Base-by-base conservation (phyloP, 164 flowering plant genomes). In the Dillenia suffruticosa region DNA sequence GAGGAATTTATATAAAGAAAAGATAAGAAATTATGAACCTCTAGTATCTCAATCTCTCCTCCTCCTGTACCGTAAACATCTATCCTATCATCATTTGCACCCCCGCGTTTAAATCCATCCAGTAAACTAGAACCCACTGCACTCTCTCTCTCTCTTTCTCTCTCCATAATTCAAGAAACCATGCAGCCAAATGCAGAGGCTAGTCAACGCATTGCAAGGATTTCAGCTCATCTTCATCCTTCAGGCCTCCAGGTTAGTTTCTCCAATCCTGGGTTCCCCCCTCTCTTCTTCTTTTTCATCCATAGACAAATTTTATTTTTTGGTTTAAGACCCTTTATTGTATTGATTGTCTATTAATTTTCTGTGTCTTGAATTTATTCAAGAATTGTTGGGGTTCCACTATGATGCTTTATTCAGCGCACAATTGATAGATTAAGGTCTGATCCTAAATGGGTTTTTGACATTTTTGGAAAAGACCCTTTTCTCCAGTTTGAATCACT, bases 191-290 rank as follows among this genome's bases (percentile, higher is more conserved):
- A 14, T 50, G 62, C 63, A 51, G 75, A 59, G 24, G 54, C 60
- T 56, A 78, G 58, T 60, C 74, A 69, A 46, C 68, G 83, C 1
- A 76, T 79, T 69, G 72, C 83, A 9, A 67, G 71, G 61, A 69
- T 79, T 51, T 68, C 78, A 47, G 76, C 83, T 67, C 83, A 79
- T 59, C 80, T 79, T 49, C 46, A 58, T 40, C 83, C 83, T 68
- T 40, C 72, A 49, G 66, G 59, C 55, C 47, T 51, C n/a, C 78
- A 79, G 83, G 83, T 79, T 16, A 24, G 19, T 8, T 8, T 51
- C 22, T 24, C 1, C 1, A 1, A 1, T 26, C 5, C 40, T 26
- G 40, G 40, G 40, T 5, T 26, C 40, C 5, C 40, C 2, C 40
- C 40, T 26, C 40, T 26, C 40, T 2, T 46, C 61, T 13, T 45